Conservation (phyloP, 768 basidiomycete species). For the Leccinellum luteum region DNA sequence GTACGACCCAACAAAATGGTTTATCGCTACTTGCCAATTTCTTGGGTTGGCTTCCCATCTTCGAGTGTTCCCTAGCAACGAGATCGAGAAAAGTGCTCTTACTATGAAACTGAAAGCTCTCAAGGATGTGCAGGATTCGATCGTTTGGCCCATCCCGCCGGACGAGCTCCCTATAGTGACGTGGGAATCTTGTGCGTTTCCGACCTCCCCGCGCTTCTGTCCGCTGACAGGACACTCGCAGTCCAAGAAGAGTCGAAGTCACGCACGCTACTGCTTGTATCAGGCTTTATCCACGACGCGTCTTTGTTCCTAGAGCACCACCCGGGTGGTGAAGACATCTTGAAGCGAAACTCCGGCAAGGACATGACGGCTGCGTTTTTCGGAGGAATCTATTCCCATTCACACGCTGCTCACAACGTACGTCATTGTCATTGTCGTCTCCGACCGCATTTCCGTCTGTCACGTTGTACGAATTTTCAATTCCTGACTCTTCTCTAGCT, state of each 20-base stretch:
- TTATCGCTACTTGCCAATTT: constrained; percentile 64
- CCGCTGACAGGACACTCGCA: constrained; percentile 24
- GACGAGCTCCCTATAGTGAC: constrained; percentile 70
- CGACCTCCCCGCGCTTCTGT: neutral
- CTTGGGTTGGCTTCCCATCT: constrained; percentile 79
- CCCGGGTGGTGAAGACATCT: constrained; percentile 69
- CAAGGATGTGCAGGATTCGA: constrained; percentile 56
- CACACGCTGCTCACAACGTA: constrained; percentile 79
- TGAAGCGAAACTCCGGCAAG: constrained; percentile 65
- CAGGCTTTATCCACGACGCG: constrained; percentile 87
- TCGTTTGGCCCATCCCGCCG: constrained; percentile 57
- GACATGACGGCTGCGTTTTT: constrained; percentile 85
- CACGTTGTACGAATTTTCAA: neutral
- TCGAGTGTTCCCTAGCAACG: constrained; percentile 83
- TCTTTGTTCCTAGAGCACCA: constrained; percentile 70
- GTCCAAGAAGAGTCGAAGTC: constrained; percentile 67
- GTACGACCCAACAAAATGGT: constrained; percentile 74
- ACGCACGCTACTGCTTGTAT: constrained; percentile 66
- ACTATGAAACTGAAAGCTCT: constrained; percentile 82
- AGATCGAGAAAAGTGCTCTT: constrained; percentile 77
- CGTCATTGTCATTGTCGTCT: constrained; percentile 20
- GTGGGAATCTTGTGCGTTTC: constrained; percentile 75
- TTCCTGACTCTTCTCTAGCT: constrained; percentile 35
- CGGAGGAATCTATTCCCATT: constrained; percentile 81
- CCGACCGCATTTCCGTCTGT: constrained; percentile 6